phyloP scores from a whole-genome alignment of 208 protist genomes.

The Balamuthia mandrillaris region DNA sequence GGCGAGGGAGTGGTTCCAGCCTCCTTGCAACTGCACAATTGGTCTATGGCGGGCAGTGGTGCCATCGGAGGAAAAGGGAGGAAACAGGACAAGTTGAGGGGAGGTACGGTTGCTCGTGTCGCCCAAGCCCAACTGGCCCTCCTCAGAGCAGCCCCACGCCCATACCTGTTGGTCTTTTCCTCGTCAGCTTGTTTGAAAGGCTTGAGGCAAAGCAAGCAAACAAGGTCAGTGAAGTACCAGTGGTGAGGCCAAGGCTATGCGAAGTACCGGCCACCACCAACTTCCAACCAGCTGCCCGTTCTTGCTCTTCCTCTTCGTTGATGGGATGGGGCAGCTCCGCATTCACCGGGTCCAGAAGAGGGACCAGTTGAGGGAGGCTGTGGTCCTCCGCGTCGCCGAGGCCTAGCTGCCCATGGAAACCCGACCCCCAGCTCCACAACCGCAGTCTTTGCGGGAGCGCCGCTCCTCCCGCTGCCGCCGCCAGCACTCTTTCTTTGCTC shows the following conservation, averaged over 20 bases:
- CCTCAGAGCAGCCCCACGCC: not conserved
- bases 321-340: too few relatives aligned
- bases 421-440: slow-evolving; percentile 1
- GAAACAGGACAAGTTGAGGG: not conserved
- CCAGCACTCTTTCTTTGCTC: too few relatives aligned
- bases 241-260: not conserved
- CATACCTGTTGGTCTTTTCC: too few relatives aligned
- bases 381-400: not conserved
- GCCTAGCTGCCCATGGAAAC: not conserved
- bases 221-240: not conserved
- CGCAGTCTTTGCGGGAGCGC: too few relatives aligned
- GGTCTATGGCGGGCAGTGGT: too few relatives aligned
- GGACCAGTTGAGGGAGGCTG: not conserved
- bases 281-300: too few relatives aligned
- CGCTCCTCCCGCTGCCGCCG: too few relatives aligned
- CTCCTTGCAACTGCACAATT: not conserved
- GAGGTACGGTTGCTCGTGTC: not conserved
- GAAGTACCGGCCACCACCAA: not conserved
- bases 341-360: too few relatives aligned
- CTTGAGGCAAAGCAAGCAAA: not conserved
- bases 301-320: too few relatives aligned
- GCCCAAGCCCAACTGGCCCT: not conserved
- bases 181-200: too few relatives aligned
- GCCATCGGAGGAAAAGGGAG: not conserved
- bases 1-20: not conserved